Conservation (phyloP, 306 rosid species). For the Boehmeria nivea region DNA sequence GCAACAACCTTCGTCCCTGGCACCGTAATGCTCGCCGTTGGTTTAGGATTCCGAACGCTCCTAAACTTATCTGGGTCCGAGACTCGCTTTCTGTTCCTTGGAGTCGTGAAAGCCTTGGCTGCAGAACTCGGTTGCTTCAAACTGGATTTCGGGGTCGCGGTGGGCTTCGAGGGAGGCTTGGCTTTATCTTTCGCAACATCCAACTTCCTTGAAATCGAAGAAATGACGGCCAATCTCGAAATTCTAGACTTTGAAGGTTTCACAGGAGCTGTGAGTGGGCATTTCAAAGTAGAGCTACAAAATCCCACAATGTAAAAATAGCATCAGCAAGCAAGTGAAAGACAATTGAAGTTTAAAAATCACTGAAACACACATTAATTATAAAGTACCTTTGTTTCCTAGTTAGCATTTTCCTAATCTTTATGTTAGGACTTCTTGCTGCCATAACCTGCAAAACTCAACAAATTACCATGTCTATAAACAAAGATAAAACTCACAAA, state of each 20-base stretch:
- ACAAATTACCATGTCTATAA: constrained; percentile 8
- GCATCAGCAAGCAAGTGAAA: not conserved
- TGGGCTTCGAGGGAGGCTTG: constrained; percentile 37
- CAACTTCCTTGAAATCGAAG: constrained; percentile 55
- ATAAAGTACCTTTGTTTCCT: constrained; percentile 44
- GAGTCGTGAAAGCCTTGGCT: constrained; percentile 70
- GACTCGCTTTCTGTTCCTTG: constrained; percentile 58
- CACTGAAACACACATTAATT: not conserved
- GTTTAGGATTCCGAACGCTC: constrained; percentile 68
- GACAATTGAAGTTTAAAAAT: not conserved
- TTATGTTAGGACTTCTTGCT: constrained; percentile 87
- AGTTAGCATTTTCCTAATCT: constrained; percentile 45
- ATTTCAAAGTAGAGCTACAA: constrained; percentile 50
- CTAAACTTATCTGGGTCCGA: constrained; percentile 54
- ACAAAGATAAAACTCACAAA: not conserved
- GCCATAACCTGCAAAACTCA: constrained; percentile 73
- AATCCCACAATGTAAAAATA: constrained; percentile 2
- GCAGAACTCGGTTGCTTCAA: constrained; percentile 41
- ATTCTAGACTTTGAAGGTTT: constrained; percentile 62
- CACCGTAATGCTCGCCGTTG: constrained; percentile 27
- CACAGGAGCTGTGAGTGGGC: constrained; percentile 81
- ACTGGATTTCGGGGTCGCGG: constrained; percentile 57
- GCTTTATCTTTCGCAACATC: constrained; percentile 29
- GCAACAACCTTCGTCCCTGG: constrained; percentile 57
- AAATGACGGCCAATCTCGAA: constrained; percentile 59